Evolutionary conservation across 164 flowering plant species (phyloP).

Genomic region (Aristolochia fimbriata): DNA sequence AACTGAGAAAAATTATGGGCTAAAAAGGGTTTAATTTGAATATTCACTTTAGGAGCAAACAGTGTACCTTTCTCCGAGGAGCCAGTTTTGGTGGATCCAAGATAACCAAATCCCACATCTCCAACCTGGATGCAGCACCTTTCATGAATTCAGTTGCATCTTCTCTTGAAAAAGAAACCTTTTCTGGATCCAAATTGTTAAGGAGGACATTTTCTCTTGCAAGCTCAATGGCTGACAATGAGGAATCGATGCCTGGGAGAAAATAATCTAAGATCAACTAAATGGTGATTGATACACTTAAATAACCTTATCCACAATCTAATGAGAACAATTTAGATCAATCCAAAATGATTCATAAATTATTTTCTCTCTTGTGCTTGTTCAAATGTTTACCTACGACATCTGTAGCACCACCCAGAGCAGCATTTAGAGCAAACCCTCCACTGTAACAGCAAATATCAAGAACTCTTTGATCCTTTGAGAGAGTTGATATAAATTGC

Average conservation of each 20-base stretch:
- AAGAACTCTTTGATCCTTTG: conserved; percentile 62
- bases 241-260: conserved; percentile 68
- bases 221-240: conserved; percentile 76
- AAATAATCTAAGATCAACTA: background rate
- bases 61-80: conserved; percentile 66
- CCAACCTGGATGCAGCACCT: conserved; percentile 45
- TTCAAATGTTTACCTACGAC: conserved; percentile 48
- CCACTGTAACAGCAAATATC: conserved; percentile 96
- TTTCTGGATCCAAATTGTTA: conserved; percentile 54
- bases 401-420: conserved; percentile 59
- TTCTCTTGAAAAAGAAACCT: conserved; percentile 53
- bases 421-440: conserved; percentile 93
- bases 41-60: background rate
- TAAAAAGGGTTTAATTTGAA: too few species aligned
- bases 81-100: conserved; percentile 96
- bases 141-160: conserved; percentile 79
- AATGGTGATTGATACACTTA: background rate
- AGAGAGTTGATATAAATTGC: conserved; percentile 57
- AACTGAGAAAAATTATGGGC: too few species aligned
- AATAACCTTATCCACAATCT: too few species aligned
- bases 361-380: background rate
- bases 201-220: conserved; percentile 73
- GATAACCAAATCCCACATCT: conserved; percentile 83
- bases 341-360: background rate
- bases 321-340: background rate